Percentiles rank a stretch among this genome's conserved stretches.
phyloP scores from a whole-genome alignment of 345 rosid genomes.

The Pugionium dolabratum region DNA sequence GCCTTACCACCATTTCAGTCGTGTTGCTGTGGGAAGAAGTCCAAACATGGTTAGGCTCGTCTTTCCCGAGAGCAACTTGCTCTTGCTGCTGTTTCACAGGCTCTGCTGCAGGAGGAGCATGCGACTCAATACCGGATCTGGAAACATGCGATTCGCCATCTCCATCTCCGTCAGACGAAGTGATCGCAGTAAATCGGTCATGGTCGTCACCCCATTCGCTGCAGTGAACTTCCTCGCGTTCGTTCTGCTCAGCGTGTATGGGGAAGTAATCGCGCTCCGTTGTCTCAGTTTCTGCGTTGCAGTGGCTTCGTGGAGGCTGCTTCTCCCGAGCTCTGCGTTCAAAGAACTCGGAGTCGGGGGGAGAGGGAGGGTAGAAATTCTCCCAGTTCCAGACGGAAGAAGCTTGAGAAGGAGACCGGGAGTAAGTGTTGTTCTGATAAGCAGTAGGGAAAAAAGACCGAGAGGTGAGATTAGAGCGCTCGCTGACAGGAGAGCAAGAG shows the following conservation, averaged over 20 bases:
- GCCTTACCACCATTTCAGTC: conserved; percentile 76
- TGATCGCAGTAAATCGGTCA: conserved; percentile 54
- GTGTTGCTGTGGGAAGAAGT: conserved; percentile 42
- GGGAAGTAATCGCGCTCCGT: conserved; percentile 71
- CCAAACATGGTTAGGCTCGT: conserved; percentile 45
- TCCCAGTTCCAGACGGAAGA: conserved; percentile 99
- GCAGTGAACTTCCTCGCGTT: conserved; percentile 91
- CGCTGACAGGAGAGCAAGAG: conserved; percentile 60
- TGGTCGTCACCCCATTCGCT: conserved; percentile 94
- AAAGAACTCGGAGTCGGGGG: conserved; percentile 87
- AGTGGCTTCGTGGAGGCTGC: conserved; percentile 29
- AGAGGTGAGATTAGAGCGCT: conserved; percentile 42
- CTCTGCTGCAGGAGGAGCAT: conserved; percentile 47
- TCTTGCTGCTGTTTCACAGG: conserved; percentile 33
- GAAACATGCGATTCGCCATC: conserved; percentile 45
- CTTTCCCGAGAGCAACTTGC: conserved; percentile 26
- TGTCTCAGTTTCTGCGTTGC: conserved; percentile 51
- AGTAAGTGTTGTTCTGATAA: conserved; percentile 59
- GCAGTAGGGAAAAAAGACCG: conserved; percentile 61
- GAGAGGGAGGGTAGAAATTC: conserved; percentile 87
- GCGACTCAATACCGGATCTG: conserved; percentile 69
- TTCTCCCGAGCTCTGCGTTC: conserved; percentile 45
- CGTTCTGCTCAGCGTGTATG: conserved; percentile 29
- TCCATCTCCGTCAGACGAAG: conserved; percentile 52
- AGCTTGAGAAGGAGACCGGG: conserved; percentile 77